Conservation (phyloP, 495 filamentous ascomycete species). For the Hypoxylon perforatum region DNA sequence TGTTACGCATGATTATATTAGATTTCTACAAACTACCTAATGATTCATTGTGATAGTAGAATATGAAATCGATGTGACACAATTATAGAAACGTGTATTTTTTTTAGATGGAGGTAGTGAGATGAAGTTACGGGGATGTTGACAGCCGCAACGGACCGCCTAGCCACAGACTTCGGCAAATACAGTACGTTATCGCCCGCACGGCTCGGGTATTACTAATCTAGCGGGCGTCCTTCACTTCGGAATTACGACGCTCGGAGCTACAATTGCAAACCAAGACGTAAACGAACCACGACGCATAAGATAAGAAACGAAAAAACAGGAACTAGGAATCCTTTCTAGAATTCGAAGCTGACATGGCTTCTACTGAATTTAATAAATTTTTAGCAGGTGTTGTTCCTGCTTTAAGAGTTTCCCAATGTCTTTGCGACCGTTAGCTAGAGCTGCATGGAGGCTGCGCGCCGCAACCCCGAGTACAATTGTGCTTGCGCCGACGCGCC, state of each 20-base stretch:
- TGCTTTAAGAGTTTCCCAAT: conserved; percentile 16
- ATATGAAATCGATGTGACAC: too few relatives aligned
- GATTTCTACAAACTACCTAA: too few relatives aligned
- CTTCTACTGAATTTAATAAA: neutral
- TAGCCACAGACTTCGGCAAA: too few relatives aligned
- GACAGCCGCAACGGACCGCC: too few relatives aligned
- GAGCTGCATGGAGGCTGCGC: conserved; percentile 31
- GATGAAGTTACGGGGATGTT: too few relatives aligned
- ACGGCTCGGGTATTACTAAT: too few relatives aligned
- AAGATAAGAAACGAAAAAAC: conserved; percentile 16
- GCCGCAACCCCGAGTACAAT: conserved; percentile 9
- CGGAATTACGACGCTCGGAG: conserved; percentile 35
- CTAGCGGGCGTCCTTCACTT: conserved; percentile 2
- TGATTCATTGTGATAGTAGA: too few relatives aligned
- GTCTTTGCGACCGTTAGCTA: conserved; percentile 38
- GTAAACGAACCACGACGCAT: conserved; percentile 10
- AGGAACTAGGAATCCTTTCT: neutral
- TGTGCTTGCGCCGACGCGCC: conserved; percentile 10
- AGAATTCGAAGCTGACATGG: conserved; percentile 27
- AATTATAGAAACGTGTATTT: too few relatives aligned
- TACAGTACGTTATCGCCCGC: too few relatives aligned
- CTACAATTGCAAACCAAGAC: neutral
- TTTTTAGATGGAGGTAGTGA: too few relatives aligned
- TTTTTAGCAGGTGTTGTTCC: conserved; percentile 25
- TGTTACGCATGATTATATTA: too few relatives aligned